Base-by-base conservation (phyloP, 176 grass and related monocot genomes). In the Oryza brachyantha region DNA sequence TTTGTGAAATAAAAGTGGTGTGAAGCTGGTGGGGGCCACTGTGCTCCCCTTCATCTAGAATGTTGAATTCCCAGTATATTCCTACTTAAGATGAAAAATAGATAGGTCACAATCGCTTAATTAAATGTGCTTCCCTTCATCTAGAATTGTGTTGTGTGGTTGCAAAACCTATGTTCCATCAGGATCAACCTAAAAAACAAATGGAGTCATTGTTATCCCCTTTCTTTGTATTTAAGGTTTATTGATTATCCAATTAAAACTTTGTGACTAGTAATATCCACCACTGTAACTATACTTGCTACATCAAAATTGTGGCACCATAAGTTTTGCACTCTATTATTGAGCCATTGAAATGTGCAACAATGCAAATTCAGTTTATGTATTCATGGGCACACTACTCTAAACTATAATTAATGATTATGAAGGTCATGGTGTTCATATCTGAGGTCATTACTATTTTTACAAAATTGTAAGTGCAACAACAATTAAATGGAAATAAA, bases 1-100 rank as follows among this genome's bases (percentile, higher is more conserved):
- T 58, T 87, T 68, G 25, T 77, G 21, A 29, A 29, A 37, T 71
- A 37, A 72, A 76, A 72, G 55, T 58, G 34, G 73, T 83, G 55
- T 55, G 36, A 71, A 45, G 70, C 39, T 14, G 24, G 22, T 76
- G 78, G 41, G 38, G 40, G 12, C 62, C 62, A 36, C 16, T 76
- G 62, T 81, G 25, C 72, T 75, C 64, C 64, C 14, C 21, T 64
- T 43, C 63, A 61, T 29, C 58, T 63, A 76, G 58, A 43, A 63
- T 70, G 57, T 40, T 70, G 64, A 76, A 76, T 70, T 41, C 72
- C 5, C 41, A 13, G 29, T 41, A 57, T 31, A 39, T 68, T 39
- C 1, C 22, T 60, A 50, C 5, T 13, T n/a, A 21, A 3, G 9
- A 5, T 62, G 31, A 39, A 86, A 76, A 81, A 14, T 84, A 80